Percentiles rank a stretch among this genome's conserved stretches.
phyloP scores from a whole-genome alignment of 805 yeast genomes.

The Myxozyma kluyveri region DNA sequence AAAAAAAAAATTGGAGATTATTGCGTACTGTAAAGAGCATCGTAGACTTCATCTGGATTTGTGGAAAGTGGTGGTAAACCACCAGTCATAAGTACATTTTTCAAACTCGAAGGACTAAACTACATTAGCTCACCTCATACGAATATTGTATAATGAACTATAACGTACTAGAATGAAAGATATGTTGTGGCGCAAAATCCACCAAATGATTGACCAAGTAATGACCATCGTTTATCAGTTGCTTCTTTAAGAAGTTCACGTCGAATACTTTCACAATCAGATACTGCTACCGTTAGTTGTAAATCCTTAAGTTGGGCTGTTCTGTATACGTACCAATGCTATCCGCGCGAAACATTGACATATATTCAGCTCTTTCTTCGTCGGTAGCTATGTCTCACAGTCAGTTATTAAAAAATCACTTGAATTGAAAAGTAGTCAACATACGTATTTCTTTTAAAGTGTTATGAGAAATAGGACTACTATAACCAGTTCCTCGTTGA shows the following conservation, averaged over 20 bases:
- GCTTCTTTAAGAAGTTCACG: conserved; percentile 35
- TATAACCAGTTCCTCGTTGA: conserved; percentile 62
- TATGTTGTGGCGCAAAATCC: conserved; percentile 54
- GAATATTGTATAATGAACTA: conserved; percentile 4
- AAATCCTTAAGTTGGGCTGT: background rate
- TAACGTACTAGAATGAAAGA: conserved; percentile 41
- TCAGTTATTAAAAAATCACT: background rate
- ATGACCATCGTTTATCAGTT: conserved; percentile 46
- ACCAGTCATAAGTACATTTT: conserved; percentile 48
- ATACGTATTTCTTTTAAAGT: conserved; percentile 19
- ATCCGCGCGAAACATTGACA: conserved; percentile 53
- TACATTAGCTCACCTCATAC: background rate
- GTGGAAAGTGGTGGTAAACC: conserved; percentile 56
- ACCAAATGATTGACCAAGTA: conserved; percentile 57
- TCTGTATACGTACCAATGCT: conserved; percentile 22
- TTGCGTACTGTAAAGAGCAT: conserved; percentile 43
- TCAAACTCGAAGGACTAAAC: conserved; percentile 23
- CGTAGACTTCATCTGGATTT: conserved; percentile 49
- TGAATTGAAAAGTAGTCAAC: no score
- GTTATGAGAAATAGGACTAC: conserved; percentile 46
- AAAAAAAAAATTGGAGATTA: background rate
- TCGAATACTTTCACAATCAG: conserved; percentile 51
- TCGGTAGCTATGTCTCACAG: conserved; percentile 12
- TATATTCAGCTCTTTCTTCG: conserved; percentile 42
- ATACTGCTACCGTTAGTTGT: conserved; percentile 15